These are phyloP conservation scores for Salvia miltiorrhiza DNA, from an alignment of 257 asterid genomes.

Conservation along the genomic window DNA sequence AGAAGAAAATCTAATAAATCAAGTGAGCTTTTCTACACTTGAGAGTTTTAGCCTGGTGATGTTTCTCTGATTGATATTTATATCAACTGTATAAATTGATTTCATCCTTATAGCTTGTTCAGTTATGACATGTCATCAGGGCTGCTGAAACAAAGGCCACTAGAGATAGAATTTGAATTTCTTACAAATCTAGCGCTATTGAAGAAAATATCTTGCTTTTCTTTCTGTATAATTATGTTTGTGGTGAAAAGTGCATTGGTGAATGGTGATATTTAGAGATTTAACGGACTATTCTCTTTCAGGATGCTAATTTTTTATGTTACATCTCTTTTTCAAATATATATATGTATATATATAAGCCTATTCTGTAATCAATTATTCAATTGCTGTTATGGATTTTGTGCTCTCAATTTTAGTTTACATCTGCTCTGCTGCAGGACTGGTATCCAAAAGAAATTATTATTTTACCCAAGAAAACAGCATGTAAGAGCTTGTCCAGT, in stretches of 20 bases:
- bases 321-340: not conserved
- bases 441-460: slow-evolving; percentile 52
- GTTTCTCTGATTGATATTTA: not conserved
- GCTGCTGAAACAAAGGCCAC: slow-evolving; percentile 15
- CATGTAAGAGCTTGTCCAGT: slow-evolving; percentile 51
- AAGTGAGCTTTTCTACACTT: not conserved
- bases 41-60: not conserved
- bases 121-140: slow-evolving; percentile 4
- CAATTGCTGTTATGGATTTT: slow-evolving; percentile 13
- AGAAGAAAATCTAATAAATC: not conserved
- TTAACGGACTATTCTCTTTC: not conserved
- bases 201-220: not conserved
- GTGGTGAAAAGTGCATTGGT: slow-evolving; percentile 6
- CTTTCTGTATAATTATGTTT: slow-evolving; percentile 5
- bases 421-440: slow-evolving; percentile 53
- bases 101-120: not conserved
- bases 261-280: not conserved
- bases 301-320: slow-evolving; percentile 17
- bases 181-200: not conserved
- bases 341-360: not conserved
- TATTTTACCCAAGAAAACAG: slow-evolving; percentile 80
- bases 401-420: slow-evolving; percentile 21
- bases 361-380: not conserved
- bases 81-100: slow-evolving; percentile 1
- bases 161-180: not conserved